Conservation (phyloP, 202 grass and related monocot species). For the Zoysia matrella region DNA sequence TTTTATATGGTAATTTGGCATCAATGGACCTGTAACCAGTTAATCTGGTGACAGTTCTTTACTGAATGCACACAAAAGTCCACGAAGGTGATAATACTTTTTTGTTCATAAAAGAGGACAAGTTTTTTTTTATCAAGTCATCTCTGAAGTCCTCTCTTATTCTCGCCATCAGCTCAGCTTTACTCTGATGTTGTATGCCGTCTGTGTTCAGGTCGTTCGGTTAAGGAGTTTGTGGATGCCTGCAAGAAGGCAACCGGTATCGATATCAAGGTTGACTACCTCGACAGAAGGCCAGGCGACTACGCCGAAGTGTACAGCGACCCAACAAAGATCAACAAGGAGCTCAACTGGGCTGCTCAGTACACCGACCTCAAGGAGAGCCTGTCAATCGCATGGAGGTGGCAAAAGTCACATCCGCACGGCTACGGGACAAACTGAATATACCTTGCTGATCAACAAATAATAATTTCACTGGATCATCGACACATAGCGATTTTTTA, state of each 20-base stretch:
- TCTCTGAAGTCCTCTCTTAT: background rate
- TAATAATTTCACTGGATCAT: slow-evolving; percentile 40
- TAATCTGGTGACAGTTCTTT: slow-evolving; percentile 8
- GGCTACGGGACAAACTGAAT: slow-evolving; percentile 62
- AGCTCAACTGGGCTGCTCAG: too few species aligned
- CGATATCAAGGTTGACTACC: slow-evolving; percentile 80
- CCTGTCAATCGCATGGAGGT: too few species aligned
- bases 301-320: slow-evolving; percentile 37
- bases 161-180: background rate
- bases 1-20: slow-evolving; percentile 31
- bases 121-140: slow-evolving; percentile 14
- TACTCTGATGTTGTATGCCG: slow-evolving; percentile 34
- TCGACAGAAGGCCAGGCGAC: slow-evolving; percentile 84
- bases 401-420: background rate
- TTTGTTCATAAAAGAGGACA: slow-evolving; percentile 7
- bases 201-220: slow-evolving; percentile 72
- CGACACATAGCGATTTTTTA: slow-evolving; percentile 55
- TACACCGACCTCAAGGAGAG: too few species aligned
- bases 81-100: background rate
- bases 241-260: slow-evolving; percentile 94
- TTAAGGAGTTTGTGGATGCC: slow-evolving; percentile 93
- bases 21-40: background rate
- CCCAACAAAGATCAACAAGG: too few species aligned
- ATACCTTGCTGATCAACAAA: slow-evolving; percentile 15
- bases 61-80: background rate